Conservation (phyloP, 257 asterid species). For the Penstemon davidsonii region DNA sequence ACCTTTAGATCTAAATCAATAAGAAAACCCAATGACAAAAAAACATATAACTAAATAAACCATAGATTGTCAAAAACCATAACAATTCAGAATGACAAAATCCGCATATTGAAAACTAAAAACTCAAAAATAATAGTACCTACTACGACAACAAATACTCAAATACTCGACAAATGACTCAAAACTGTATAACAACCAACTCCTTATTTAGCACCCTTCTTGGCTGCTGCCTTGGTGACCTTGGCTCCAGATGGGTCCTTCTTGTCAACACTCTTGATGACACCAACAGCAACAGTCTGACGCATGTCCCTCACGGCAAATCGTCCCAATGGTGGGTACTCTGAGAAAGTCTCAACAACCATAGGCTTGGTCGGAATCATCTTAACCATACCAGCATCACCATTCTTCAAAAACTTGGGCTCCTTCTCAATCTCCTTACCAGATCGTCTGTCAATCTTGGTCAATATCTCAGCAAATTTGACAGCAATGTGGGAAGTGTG, state of each 20-base stretch:
- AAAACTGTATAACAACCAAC: too few species aligned
- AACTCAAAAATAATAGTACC: too few species aligned
- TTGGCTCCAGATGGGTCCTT: constrained; percentile 74
- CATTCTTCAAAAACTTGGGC: constrained; percentile 64
- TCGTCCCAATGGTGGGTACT: constrained; percentile 63
- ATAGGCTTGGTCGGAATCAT: constrained; percentile 68
- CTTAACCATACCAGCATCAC: constrained; percentile 64
- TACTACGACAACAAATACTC: too few species aligned
- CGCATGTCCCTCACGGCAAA: constrained; percentile 78
- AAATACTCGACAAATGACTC: background rate
- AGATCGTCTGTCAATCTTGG: constrained; percentile 67
- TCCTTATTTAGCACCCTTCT: constrained; percentile 59
- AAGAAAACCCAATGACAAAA: too few species aligned
- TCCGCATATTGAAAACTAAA: too few species aligned
- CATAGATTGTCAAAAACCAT: too few species aligned
- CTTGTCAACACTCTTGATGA: constrained; percentile 68
- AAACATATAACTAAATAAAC: too few species aligned
- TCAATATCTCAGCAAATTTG: constrained; percentile 52
- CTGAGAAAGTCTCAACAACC: constrained; percentile 58
- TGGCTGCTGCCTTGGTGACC: constrained; percentile 69
- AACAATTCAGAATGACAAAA: too few species aligned
- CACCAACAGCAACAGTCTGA: constrained; percentile 80
- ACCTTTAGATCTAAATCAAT: too few species aligned
- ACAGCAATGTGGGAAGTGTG: constrained; percentile 76
- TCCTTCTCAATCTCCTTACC: constrained; percentile 65